Evolutionary conservation across 164 flowering plant genomes (phyloP).

Genomic region (Vitis vinifera): ASM3070453v1 NC_081807.1:7553501-7554000

Average conservation of each 20-base stretch:
- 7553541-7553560: not conserved
- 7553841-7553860: not conserved
- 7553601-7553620: too few relatives aligned
- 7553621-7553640: too few relatives aligned
- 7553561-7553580: not conserved
- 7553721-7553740: slow-evolving; percentile 79
- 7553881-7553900: too few relatives aligned
- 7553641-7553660: too few relatives aligned
- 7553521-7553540: not conserved
- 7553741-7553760: slow-evolving; percentile 45
- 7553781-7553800: slow-evolving; percentile 33
- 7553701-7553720: slow-evolving; percentile 69
- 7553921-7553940: too few relatives aligned
- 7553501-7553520: slow-evolving; percentile 47
- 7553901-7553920: too few relatives aligned
- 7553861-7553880: not conserved
- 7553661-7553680: too few relatives aligned
- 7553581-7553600: too few relatives aligned
- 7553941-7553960: too few relatives aligned
- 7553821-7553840: not conserved
- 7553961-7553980: too few relatives aligned
- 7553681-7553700: not conserved
- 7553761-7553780: slow-evolving; percentile 16
- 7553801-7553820: slow-evolving; percentile 8
- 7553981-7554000: too few relatives aligned